phyloP scores from a whole-genome alignment of 805 yeast genomes.

The Starmerella ratchasimensis region DNA sequence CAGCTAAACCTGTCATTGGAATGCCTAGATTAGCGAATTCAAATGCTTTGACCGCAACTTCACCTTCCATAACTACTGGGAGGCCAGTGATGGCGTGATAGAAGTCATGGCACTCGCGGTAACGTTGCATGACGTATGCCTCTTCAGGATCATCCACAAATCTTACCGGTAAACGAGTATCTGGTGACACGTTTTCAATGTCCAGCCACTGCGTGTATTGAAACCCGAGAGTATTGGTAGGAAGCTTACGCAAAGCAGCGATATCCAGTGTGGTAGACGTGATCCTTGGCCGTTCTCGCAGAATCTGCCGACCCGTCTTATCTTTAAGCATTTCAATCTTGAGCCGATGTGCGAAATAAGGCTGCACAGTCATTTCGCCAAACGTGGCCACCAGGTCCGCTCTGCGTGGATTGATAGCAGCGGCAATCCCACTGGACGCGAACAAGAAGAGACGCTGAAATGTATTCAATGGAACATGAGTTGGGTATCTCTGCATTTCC shows the following conservation, averaged over 20 bases:
- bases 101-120: slow-evolving; percentile 93
- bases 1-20: slow-evolving; percentile 92
- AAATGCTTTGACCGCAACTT: slow-evolving; percentile 79
- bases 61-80: slow-evolving; percentile 93
- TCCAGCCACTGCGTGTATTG: slow-evolving; percentile 74
- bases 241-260: slow-evolving; percentile 43
- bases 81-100: slow-evolving; percentile 84
- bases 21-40: slow-evolving; percentile 86
- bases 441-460: slow-evolving; percentile 54
- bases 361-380: slow-evolving; percentile 83
- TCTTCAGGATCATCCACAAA: slow-evolving; percentile 81
- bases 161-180: slow-evolving; percentile 76
- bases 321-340: slow-evolving; percentile 64
- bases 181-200: slow-evolving; percentile 82
- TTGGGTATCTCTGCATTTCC: slow-evolving; percentile 16
- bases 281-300: slow-evolving; percentile 71
- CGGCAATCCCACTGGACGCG: slow-evolving; percentile 61
- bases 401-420: slow-evolving; percentile 34
- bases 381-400: slow-evolving; percentile 31
- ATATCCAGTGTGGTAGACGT: slow-evolving; percentile 58
- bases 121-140: slow-evolving; percentile 85
- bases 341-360: slow-evolving; percentile 46
- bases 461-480: slow-evolving; percentile 45
- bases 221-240: slow-evolving; percentile 59
- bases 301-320: slow-evolving; percentile 59